Evolutionary conservation across 2,329 filamentous ascomycete genomes (phyloP).

Genomic region (Rhynchosporium graminicola): DNA sequence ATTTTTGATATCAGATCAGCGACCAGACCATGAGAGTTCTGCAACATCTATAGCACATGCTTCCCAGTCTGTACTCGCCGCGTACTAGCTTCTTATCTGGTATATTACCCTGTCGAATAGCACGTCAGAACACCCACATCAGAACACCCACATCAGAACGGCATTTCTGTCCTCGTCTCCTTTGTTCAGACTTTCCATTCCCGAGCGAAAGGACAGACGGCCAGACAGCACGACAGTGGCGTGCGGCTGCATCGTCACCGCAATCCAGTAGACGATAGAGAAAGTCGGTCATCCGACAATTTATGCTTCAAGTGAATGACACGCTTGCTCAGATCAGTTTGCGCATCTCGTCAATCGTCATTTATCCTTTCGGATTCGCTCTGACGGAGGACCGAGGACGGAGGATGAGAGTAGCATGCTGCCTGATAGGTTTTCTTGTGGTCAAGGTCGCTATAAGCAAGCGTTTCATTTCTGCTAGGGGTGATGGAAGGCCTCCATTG

Average conservation of each 20-base stretch:
- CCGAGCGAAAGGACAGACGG: not conserved
- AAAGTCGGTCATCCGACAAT: too few relatives aligned
- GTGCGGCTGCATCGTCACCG: not conserved
- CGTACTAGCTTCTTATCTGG: not conserved
- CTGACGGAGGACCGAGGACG: too few relatives aligned
- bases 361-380: too few relatives aligned
- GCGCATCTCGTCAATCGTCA: too few relatives aligned
- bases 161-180: constrained; percentile 11
- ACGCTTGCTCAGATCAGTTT: too few relatives aligned
- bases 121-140: not conserved
- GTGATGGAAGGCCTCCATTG: not conserved
- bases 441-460: too few relatives aligned
- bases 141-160: not conserved
- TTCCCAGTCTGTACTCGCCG: not conserved
- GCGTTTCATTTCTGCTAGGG: not conserved
- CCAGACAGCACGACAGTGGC: not conserved
- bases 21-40: too few relatives aligned
- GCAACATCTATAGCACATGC: too few relatives aligned
- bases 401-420: too few relatives aligned
- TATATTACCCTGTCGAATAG: not conserved
- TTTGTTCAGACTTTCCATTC: not conserved
- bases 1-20: too few relatives aligned
- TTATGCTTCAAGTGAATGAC: not conserved
- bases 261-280: not conserved
- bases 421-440: too few relatives aligned